Evolutionary conservation across 169 alveolate species (phyloP).

Genomic region (Plasmodium coatneyi): DNA sequence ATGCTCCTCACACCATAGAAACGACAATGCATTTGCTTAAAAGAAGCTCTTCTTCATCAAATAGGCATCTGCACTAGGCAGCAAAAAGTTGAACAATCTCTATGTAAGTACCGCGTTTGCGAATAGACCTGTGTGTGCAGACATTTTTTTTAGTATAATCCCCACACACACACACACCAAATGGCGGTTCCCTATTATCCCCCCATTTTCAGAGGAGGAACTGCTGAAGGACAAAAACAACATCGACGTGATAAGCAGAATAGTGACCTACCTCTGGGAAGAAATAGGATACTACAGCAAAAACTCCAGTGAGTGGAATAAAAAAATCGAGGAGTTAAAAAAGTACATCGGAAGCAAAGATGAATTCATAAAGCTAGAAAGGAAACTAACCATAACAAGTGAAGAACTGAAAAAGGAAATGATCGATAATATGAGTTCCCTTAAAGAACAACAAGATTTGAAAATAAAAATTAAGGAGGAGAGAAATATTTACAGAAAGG

Average conservation of each 20-base stretch:
- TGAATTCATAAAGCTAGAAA: slow-evolving; percentile 36
- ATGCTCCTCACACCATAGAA: not conserved
- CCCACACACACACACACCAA: not conserved
- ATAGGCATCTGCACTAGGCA: not conserved
- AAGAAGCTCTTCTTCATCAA: not conserved
- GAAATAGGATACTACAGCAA: slow-evolving; percentile 49
- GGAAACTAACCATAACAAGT: slow-evolving; percentile 59
- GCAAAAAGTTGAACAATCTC: not conserved
- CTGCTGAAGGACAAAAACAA: slow-evolving; percentile 43
- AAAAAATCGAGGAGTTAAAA: slow-evolving; percentile 65
- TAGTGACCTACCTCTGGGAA: slow-evolving; percentile 19
- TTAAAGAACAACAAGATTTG: slow-evolving; percentile 49
- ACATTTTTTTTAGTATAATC: not conserved
- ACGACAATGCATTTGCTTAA: not conserved
- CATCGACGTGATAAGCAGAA: slow-evolving; percentile 41
- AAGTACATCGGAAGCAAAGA: slow-evolving; percentile 49
- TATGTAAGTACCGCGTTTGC: not conserved
- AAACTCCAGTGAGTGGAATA: slow-evolving; percentile 48
- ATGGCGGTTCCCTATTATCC: not conserved
- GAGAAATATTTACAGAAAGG: slow-evolving; percentile 61
- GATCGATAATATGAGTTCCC: slow-evolving; percentile 60
- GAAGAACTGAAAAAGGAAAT: slow-evolving; percentile 70
- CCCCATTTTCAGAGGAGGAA: slow-evolving; percentile 15
- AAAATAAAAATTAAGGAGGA: slow-evolving; percentile 65
- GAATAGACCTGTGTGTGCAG: not conserved